Base-by-base conservation (phyloP, 352 stramenopile species). In the Phytophthora macrochlamydospora region DNA sequence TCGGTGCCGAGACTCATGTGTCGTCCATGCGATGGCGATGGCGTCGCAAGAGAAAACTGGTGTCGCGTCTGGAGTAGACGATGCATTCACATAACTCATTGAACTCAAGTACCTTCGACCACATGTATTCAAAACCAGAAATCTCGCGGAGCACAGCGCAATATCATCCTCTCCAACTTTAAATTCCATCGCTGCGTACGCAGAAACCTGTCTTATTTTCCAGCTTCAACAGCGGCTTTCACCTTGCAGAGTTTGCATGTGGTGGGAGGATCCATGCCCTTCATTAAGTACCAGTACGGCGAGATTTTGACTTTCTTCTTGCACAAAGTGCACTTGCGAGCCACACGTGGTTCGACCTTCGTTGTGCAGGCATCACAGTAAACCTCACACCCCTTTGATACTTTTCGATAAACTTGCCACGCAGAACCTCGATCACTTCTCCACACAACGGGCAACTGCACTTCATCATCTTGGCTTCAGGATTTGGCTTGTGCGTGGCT, bases 11-110 rank as follows among this genome's bases (percentile, higher is more conserved):
- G 63, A 90, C 71, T n/a, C 83, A 92, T 44, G 63, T 89, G 43
- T 90, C 88, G 13, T 94, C 85, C 4, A 93, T 96, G 87, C 85
- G 88, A 62, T 96, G 88, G 88, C 85, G 88, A n/a, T 94, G 88
- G 86, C 85, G 88, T 32, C 85, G 87, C 43, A 93, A 94, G 66
- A 81, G 88, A 28, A 96, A 96, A 61, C 78, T 94, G 43, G 72
- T 96, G 8, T 92, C 88, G 5, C 83, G 88, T 32, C 63, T 96
- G 24, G 85, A 94, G 70, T 93, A 72, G 72, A n/a, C 31, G 24
- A 52, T 31, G 37, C 6, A 28, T 13, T 11, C 2, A 51, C 8
- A 24, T 24, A 24, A 24, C 18, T 24, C 18, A 24, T 24, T 24
- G 18, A 24, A 24, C 0, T 24, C 18, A 24, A 24, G 0, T 24